A percentile compares a stretch with the other conserved stretches of the same genome.
Evolutionary conservation across 2,329 filamentous ascomycete species (phyloP).

Genomic region (Penicillium sp.): DNA sequence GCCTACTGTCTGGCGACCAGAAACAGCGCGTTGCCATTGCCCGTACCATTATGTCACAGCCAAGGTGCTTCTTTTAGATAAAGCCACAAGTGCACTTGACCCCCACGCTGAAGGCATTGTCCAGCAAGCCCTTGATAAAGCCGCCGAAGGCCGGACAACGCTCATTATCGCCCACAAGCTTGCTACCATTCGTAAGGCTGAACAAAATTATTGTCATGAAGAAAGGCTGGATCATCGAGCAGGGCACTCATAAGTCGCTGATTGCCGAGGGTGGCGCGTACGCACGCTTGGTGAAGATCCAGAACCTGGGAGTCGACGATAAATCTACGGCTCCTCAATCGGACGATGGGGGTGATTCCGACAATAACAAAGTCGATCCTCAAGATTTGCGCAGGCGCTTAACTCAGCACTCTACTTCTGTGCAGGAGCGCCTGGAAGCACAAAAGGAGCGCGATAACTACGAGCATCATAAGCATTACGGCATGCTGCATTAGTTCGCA

Average conservation of each 20-base stretch:
- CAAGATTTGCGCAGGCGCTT: neutral
- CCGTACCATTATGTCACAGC: conserved; percentile 85
- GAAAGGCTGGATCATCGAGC: conserved; percentile 81
- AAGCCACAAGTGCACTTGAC: conserved; percentile 91
- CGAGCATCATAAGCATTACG: conserved; percentile 13
- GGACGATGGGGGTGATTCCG: neutral
- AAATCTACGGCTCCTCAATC: conserved; percentile 32
- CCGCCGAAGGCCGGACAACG: conserved; percentile 84
- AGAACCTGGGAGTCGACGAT: conserved; percentile 68
- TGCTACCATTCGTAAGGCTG: conserved; percentile 89
- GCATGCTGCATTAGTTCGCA: neutral
- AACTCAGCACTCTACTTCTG: conserved; percentile 5
- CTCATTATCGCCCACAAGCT: conserved; percentile 95
- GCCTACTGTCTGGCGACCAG: conserved; percentile 90
- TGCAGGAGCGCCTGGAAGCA: conserved; percentile 3
- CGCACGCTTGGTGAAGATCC: conserved; percentile 82
- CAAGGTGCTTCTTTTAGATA: conserved; percentile 89
- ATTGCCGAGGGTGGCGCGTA: conserved; percentile 75
- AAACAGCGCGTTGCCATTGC: conserved; percentile 97
- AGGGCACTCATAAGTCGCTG: conserved; percentile 84
- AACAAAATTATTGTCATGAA: conserved; percentile 97
- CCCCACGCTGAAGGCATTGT: conserved; percentile 96
- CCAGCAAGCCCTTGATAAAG: conserved; percentile 89
- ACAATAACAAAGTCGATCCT: neutral
- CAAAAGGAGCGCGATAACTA: conserved; percentile 14